Base-by-base conservation (phyloP, 306 rosid genomes). In the Fragaria iinumae region DNA sequence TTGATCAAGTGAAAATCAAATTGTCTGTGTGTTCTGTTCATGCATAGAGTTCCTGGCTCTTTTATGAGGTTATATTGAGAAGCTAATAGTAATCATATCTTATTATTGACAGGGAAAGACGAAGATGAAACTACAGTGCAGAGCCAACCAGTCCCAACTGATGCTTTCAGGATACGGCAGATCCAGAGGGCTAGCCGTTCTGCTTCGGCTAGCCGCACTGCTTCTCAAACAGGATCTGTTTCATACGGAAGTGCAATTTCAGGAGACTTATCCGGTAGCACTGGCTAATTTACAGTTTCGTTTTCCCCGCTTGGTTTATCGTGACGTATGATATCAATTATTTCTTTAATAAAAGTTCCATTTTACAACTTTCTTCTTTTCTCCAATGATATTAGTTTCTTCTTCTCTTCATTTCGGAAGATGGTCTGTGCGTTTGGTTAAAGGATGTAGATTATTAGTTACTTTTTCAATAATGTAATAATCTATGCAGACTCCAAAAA, bases 171-270 rank as follows among this genome's bases (percentile, higher is more conserved):
- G 76, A 92, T 95, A 38, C 82, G 97, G 21, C 97, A 95, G 73
- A 86, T 84, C 65, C 98, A 95, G 79, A 95, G 92, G 80, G 91
- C 98, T 69, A 87, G 90, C 70, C 90, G 83, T 44, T 86, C 92
- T 23, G 80, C 89, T 20, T 95, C 97, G 6, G 69, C 45, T 64
- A 87, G 90, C 70, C 89, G 82, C 39, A 87, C 92, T n/a, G 77
- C 90, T 27, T 95, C 97, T 9, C 97, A 90, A 85, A 92, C 96
- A 32, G 97, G 98, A 81, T 95, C 98, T 5, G 93, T 82, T 47
- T 95, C 97, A 2, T 89, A 95, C 75, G 98, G 98, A 87, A 95
- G 98, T 83, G 96, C 91, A 45, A 70, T 90, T 67, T 95, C 98
- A 32, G 97, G 98, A 13, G 97, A 95, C 77, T 77, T 92, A 21